Evolutionary conservation across 2,329 filamentous ascomycete species (phyloP).

Genomic region (Ophiostoma angusticollis): DNA sequence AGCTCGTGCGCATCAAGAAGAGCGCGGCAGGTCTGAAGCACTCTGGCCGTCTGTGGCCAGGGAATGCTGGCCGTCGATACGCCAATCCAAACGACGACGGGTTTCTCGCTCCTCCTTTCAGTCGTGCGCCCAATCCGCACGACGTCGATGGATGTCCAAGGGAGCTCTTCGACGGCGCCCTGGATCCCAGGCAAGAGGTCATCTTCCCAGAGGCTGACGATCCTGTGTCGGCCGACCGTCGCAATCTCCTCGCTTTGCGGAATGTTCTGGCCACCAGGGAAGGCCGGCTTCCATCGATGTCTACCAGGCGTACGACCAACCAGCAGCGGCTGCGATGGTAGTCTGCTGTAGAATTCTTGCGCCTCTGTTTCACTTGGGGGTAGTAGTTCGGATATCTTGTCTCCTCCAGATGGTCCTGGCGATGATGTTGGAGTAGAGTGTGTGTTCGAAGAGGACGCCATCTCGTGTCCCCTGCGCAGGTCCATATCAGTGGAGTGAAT

Average conservation of each 20-base stretch:
- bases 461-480: too few species aligned
- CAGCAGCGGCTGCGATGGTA: neutral
- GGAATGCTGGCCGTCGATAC: constrained; percentile 2
- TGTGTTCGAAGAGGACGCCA: too few species aligned
- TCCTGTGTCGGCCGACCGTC: neutral
- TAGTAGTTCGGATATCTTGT: too few species aligned
- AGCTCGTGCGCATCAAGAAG: neutral
- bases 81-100: constrained; percentile 3
- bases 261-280: neutral
- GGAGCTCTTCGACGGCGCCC: too few species aligned
- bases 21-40: neutral
- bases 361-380: too few species aligned
- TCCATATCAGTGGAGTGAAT: too few species aligned
- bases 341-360: neutral
- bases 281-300: neutral
- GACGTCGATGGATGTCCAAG: too few species aligned
- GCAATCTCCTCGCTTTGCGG: constrained; percentile 2
- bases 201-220: constrained; percentile 1
- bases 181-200: too few species aligned
- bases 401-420: too few species aligned
- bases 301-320: neutral
- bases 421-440: too few species aligned
- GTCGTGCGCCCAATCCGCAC: neutral
- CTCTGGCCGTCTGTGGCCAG: neutral
- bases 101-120: neutral